These are phyloP conservation scores for Aspergillus ellipticus DNA, from an alignment of 495 filamentous ascomycete species.

Conservation along the genomic window DNA sequence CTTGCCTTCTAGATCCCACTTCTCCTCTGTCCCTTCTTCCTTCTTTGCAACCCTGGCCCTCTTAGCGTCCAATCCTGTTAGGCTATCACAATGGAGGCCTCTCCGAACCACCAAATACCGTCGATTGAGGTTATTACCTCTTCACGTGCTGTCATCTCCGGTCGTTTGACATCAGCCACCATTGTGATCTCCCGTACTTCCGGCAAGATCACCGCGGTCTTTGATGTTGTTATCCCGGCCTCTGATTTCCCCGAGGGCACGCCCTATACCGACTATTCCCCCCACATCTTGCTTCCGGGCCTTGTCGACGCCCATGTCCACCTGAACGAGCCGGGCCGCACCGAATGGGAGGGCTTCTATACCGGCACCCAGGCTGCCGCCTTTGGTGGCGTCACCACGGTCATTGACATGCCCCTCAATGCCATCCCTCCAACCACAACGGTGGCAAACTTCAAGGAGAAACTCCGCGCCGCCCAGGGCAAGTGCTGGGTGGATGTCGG, in stretches of 20 bases:
- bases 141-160: slow-evolving; percentile 67
- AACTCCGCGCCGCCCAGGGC: slow-evolving; percentile 77
- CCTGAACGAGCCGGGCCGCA: slow-evolving; percentile 93
- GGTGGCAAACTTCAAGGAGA: slow-evolving; percentile 73
- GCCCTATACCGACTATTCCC: slow-evolving; percentile 78
- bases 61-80: neutral
- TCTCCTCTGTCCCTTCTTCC: slow-evolving; percentile 8
- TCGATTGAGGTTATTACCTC: slow-evolving; percentile 74
- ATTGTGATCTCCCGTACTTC: slow-evolving; percentile 72
- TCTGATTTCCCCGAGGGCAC: slow-evolving; percentile 68
- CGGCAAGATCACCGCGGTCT: slow-evolving; percentile 81
- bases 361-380: slow-evolving; percentile 91
- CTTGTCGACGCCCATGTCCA: slow-evolving; percentile 97
- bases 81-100: slow-evolving; percentile 26
- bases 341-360: slow-evolving; percentile 98
- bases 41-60: neutral
- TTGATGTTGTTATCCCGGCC: slow-evolving; percentile 65
- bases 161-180: slow-evolving; percentile 69
- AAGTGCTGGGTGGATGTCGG: slow-evolving; percentile 99
- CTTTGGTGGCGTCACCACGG: slow-evolving; percentile 95
- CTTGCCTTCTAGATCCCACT: neutral
- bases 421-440: slow-evolving; percentile 96
- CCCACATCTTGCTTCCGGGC: slow-evolving; percentile 83
- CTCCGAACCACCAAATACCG: slow-evolving; percentile 22
- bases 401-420: slow-evolving; percentile 97